A percentile compares a stretch with the other conserved stretches of the same genome.
Evolutionary conservation across 768 basidiomycete species (phyloP).

Genomic region (Tephrocybe sp.): DNA sequence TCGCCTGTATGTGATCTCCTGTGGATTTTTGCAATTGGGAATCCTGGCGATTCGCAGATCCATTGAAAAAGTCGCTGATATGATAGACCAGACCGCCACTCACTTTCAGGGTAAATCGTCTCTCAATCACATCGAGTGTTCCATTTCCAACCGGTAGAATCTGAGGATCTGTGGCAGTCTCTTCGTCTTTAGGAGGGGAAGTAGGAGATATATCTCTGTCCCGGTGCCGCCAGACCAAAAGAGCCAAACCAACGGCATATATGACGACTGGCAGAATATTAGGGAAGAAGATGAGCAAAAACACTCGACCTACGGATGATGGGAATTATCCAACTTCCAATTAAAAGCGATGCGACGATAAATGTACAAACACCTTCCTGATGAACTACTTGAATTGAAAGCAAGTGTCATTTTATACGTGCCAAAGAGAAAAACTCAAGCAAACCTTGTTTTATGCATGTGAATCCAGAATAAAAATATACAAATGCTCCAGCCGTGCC

Average conservation of each 20-base stretch:
- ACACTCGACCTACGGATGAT: constrained; percentile 39
- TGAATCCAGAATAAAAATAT: constrained; percentile 38
- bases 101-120: too few relatives aligned
- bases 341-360: constrained; percentile 44
- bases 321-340: constrained; percentile 55
- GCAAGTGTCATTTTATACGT: background rate
- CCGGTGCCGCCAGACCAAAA: constrained; percentile 14
- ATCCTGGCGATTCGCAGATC: background rate
- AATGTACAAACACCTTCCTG: constrained; percentile 44
- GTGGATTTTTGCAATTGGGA: background rate
- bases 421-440: background rate
- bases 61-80: constrained; percentile 4
- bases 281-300: background rate
- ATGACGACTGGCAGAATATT: constrained; percentile 5
- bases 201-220: background rate
- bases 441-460: constrained; percentile 42
- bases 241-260: constrained; percentile 11
- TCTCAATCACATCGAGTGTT: background rate
- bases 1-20: background rate
- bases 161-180: background rate
- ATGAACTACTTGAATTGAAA: constrained; percentile 31
- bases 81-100: too few relatives aligned
- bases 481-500: constrained; percentile 43
- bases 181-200: constrained; percentile 5
- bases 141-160: background rate